Evolutionary conservation across 352 stramenopile species (phyloP).

Genomic region (Phytophthora litchii): DNA sequence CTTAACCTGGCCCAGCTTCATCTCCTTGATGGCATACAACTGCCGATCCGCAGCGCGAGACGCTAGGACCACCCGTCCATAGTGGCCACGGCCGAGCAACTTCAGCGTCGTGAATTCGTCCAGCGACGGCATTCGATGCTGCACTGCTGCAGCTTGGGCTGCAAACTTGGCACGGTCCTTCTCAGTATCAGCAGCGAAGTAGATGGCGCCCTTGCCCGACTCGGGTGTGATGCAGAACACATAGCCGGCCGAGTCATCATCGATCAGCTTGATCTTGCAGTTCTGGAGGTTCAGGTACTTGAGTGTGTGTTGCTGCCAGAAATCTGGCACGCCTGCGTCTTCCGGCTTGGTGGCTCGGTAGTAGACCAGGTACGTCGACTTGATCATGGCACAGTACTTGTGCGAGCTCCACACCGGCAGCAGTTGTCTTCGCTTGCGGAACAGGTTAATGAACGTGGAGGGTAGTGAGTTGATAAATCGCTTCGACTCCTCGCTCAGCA

Average conservation of each 20-base stretch:
- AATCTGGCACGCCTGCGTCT: slow-evolving; percentile 32
- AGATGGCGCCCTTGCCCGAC: slow-evolving; percentile 65
- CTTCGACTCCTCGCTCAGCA: slow-evolving; percentile 81
- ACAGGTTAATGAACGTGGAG: slow-evolving; percentile 83
- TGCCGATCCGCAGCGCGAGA: slow-evolving; percentile 41
- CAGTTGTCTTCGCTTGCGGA: slow-evolving; percentile 83
- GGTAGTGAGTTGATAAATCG: slow-evolving; percentile 85
- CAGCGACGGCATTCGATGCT: slow-evolving; percentile 60
- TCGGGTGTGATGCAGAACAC: slow-evolving; percentile 79
- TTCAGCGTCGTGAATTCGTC: slow-evolving; percentile 85
- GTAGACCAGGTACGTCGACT: slow-evolving; percentile 86
- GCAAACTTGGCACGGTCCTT: slow-evolving; percentile 87
- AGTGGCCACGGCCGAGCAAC: slow-evolving; percentile 83
- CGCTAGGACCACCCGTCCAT: slow-evolving; percentile 82
- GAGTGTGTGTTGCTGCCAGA: slow-evolving; percentile 37
- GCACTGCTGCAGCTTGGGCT: slow-evolving; percentile 53
- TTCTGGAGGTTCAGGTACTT: slow-evolving; percentile 86
- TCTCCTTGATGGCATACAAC: slow-evolving; percentile 89
- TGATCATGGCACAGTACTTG: slow-evolving; percentile 90
- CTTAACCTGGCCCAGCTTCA: slow-evolving; percentile 90
- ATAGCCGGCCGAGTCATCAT: slow-evolving; percentile 82
- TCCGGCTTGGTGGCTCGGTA: slow-evolving; percentile 74
- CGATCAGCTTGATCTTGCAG: slow-evolving; percentile 77
- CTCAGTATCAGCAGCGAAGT: slow-evolving; percentile 82
- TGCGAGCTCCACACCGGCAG: slow-evolving; percentile 83